These are phyloP conservation scores for Myxozyma lipomycoides DNA, from an alignment of 805 yeast species.

Conservation along the genomic window DNA sequence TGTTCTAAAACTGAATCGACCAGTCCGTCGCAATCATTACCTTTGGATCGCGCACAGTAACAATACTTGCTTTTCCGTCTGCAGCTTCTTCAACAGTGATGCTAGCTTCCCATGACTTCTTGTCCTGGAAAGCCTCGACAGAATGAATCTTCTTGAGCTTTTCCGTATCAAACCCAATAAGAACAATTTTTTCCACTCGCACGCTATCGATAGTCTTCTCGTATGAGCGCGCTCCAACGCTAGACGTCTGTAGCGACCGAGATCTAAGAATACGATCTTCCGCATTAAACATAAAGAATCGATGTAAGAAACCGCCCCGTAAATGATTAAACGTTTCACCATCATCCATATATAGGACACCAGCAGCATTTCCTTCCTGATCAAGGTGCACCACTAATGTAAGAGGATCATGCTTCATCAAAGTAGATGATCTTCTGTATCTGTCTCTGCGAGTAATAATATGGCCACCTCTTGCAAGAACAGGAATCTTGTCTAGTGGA, in stretches of 20 bases:
- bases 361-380: conserved; percentile 49
- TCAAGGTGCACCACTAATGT: conserved; percentile 61
- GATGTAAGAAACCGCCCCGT: conserved; percentile 48
- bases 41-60: conserved; percentile 49
- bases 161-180: conserved; percentile 41
- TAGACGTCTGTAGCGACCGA: conserved; percentile 28
- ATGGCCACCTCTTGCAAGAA: conserved; percentile 73
- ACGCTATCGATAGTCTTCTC: conserved; percentile 37
- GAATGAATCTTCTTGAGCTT: conserved; percentile 12
- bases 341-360: conserved; percentile 73
- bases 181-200: conserved; percentile 52
- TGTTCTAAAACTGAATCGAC: conserved; percentile 42
- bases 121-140: conserved; percentile 41
- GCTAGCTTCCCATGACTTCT: conserved; percentile 39
- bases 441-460: conserved; percentile 65
- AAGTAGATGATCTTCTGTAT: conserved; percentile 70
- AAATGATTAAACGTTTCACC: conserved; percentile 65
- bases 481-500: conserved; percentile 61
- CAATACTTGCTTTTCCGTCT: conserved; percentile 28
- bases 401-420: conserved; percentile 77
- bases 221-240: conserved; percentile 13
- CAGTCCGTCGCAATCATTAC: conserved; percentile 48
- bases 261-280: conserved; percentile 35
- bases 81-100: conserved; percentile 28
- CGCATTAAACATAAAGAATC: conserved; percentile 41